Base-by-base conservation (phyloP, 2,329 filamentous ascomycete species). In the Calonectria naviculata region DNA sequence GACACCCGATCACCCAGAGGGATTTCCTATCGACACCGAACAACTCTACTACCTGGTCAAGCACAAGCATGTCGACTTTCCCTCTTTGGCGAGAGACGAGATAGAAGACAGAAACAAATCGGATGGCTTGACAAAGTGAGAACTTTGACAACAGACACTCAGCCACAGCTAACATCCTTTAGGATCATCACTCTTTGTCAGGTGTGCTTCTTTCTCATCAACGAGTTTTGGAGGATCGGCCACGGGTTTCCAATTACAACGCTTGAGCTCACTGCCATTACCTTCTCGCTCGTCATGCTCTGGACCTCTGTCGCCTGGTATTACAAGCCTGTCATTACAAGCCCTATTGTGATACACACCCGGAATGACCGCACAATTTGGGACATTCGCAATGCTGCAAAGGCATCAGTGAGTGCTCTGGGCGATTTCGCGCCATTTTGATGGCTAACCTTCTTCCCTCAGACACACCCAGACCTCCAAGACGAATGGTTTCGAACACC, bases 251-350 rank as follows among this genome's bases (percentile, higher is more conserved):
- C 60, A 26, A 63, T 73, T 1, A 73, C 70, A 0, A 72, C 71
- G 0, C 70, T 73, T 60, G 70, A 73, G 36, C 70, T 73, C 26
- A 73, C 71, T 1, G 54, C 70, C 0, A 46, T 73, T 2, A 65
- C 71, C 0, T 73, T 73, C 1, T 67, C 72, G 0, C 31, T 72
- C 1, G 67, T 73, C 4, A 63, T 73, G 1, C 64, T 73, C 24
- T 70, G 71, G 19, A 73, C 66, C 3, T 67, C 71, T 6, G 70
- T 67, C 65, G 72, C 70, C 5, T 73, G 71, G 71, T 70, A 67
- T n/a, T 65, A 73, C 6, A 73, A 73, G 15, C 71, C 65, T 12
- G 70, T 65, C 13, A 63, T 73, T 1, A 42, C 56, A 5, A 70
- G 70, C 2, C 70, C 71, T 0, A 67, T 72, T 8, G 9, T 34